Conservation (phyloP, 192 early-diverging fungal species). For the Umbelopsis vinacea region DNA sequence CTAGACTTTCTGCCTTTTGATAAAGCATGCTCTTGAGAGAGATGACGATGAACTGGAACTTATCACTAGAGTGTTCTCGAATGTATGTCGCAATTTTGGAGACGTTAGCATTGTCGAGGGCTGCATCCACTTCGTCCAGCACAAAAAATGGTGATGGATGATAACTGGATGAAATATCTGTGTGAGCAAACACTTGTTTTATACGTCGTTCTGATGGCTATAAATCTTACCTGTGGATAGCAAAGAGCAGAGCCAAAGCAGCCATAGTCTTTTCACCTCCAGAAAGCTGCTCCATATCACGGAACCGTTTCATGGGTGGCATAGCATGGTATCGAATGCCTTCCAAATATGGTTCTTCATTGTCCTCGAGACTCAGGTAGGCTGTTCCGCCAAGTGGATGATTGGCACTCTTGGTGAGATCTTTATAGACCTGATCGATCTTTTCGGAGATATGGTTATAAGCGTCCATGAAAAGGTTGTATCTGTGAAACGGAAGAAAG, state of each 20-base stretch:
- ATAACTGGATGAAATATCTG: slow-evolving; percentile 57
- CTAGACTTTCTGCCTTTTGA: slow-evolving; percentile 89
- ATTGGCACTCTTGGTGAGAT: slow-evolving; percentile 82
- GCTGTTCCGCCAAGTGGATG: slow-evolving; percentile 96
- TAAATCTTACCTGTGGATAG: slow-evolving; percentile 75
- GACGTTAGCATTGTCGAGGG: slow-evolving; percentile 96
- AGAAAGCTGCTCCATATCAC: slow-evolving; percentile 98
- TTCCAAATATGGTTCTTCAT: slow-evolving; percentile 92
- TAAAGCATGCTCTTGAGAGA: slow-evolving; percentile 94
- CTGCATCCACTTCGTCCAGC: slow-evolving; percentile 98
- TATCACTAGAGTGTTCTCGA: slow-evolving; percentile 65
- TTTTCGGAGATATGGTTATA: slow-evolving; percentile 88
- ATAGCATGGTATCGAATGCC: slow-evolving; percentile 98
- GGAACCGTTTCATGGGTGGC: slow-evolving; percentile 99
- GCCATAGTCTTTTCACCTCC: slow-evolving; percentile 99
- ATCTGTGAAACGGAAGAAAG: slow-evolving; percentile 52
- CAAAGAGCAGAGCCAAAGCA: slow-evolving; percentile 94
- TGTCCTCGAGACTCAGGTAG: slow-evolving; percentile 90
- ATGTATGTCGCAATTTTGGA: slow-evolving; percentile 91
- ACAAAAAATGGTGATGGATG: slow-evolving; percentile 99
- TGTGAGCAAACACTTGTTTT: neutral
- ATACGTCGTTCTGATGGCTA: too few relatives aligned
- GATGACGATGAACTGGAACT: slow-evolving; percentile 98
- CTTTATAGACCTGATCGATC: slow-evolving; percentile 97
- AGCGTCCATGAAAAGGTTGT: slow-evolving; percentile 78